phyloP scores from a whole-genome alignment of 345 rosid species.

The Populus ilicifolia region DNA sequence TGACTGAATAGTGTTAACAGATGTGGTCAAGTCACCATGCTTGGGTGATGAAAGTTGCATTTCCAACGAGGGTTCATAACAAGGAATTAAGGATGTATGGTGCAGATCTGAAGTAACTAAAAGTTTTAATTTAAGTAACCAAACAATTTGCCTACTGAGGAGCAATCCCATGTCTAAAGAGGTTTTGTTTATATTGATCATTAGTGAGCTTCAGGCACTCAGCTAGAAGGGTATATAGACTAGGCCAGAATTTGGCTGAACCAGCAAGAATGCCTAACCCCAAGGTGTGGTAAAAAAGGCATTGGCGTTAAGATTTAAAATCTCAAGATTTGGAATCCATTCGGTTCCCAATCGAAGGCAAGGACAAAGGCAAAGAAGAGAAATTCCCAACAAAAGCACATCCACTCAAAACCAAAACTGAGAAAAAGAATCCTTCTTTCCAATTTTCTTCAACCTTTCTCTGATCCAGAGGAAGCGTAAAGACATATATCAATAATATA shows the following conservation, averaged over 20 bases:
- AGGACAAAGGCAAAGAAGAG: not conserved
- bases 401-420: constrained; percentile 19
- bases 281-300: not conserved
- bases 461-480: constrained; percentile 40
- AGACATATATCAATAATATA: constrained; percentile 5
- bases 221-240: not conserved
- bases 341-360: not conserved
- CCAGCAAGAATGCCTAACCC: not conserved
- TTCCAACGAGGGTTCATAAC: not conserved
- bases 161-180: not conserved
- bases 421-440: constrained; percentile 21
- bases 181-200: not conserved
- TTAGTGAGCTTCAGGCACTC: not conserved
- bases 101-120: not conserved
- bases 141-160: not conserved
- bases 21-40: constrained; percentile 14
- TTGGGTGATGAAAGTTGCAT: constrained; percentile 6
- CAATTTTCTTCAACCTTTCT: constrained; percentile 19
- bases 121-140: not conserved
- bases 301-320: constrained; percentile 11
- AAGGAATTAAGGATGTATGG: not conserved
- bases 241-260: not conserved
- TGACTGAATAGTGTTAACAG: constrained; percentile 12
- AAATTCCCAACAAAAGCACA: constrained; percentile 23
- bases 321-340: constrained; percentile 13